These are phyloP conservation scores for Hypoxylon intermedium DNA, from an alignment of 495 filamentous ascomycete genomes.

Conservation along the genomic window DNA sequence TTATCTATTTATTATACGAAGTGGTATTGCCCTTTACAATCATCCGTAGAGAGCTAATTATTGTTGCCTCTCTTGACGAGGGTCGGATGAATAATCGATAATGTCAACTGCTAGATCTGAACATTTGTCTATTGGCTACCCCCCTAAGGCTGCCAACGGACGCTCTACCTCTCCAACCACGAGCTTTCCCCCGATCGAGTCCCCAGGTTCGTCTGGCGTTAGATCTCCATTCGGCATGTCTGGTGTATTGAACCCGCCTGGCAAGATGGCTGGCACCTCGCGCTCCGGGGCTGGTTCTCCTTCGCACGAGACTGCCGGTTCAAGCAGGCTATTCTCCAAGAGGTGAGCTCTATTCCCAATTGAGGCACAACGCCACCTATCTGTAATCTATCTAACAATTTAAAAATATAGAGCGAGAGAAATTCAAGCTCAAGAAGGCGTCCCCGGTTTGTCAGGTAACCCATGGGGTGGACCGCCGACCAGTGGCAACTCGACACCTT, in stretches of 20 bases:
- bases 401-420: conserved; percentile 75
- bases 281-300: conserved; percentile 95
- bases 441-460: conserved; percentile 71
- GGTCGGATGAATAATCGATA: conserved; percentile 74
- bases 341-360: conserved; percentile 65
- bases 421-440: conserved; percentile 95
- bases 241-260: conserved; percentile 66
- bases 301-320: conserved; percentile 84
- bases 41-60: conserved; percentile 44
- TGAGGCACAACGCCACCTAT: background rate
- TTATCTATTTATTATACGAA: conserved; percentile 28
- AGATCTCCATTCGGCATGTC: conserved; percentile 79
- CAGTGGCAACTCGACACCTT: conserved; percentile 91
- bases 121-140: conserved; percentile 74
- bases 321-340: conserved; percentile 81
- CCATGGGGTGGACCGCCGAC: conserved; percentile 92
- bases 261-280: conserved; percentile 73
- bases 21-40: conserved; percentile 35
- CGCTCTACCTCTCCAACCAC: conserved; percentile 87
- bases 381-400: conserved; percentile 25
- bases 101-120: conserved; percentile 93
- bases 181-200: conserved; percentile 85
- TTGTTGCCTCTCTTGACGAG: conserved; percentile 50
- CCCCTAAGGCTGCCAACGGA: conserved; percentile 62
- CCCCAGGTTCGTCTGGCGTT: conserved; percentile 68